phyloP scores from a whole-genome alignment of 257 asterid species.

The Gynochthodes officinalis region DNA sequence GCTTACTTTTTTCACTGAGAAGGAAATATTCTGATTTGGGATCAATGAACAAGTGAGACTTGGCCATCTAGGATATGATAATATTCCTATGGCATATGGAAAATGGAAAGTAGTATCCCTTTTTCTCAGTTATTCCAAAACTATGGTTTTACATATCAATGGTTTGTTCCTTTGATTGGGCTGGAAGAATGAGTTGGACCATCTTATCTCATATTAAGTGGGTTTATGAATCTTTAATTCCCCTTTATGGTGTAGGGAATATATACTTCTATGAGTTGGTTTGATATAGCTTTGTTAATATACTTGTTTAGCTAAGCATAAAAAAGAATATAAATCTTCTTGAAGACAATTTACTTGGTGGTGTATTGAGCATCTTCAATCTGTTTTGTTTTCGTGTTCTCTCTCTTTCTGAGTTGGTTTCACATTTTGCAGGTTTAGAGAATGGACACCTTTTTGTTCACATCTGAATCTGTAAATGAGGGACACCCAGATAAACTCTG shows the following conservation, averaged over 20 bases:
- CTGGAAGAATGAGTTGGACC: slow-evolving; percentile 5
- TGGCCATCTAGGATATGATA: neutral
- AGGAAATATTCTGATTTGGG: slow-evolving; percentile 1
- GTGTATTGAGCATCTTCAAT: neutral
- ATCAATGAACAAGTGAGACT: neutral
- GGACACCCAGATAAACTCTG: slow-evolving; percentile 76
- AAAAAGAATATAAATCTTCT: neutral
- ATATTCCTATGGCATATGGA: neutral
- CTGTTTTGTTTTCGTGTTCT: neutral
- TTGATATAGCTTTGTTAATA: neutral
- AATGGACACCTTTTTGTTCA: slow-evolving; percentile 61
- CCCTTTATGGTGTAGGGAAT: neutral
- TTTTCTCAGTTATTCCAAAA: slow-evolving; percentile 7
- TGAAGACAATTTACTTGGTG: neutral
- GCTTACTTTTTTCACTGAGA: neutral
- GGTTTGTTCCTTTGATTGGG: neutral
- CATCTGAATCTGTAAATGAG: slow-evolving; percentile 65
- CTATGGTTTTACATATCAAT: neutral
- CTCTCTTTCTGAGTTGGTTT: neutral
- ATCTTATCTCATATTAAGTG: neutral
- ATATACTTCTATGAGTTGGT: neutral
- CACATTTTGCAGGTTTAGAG: slow-evolving; percentile 20
- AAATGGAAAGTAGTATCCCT: neutral
- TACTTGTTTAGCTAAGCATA: neutral
- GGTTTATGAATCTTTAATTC: neutral